These are phyloP conservation scores for Hymenoscyphus linearis DNA, from an alignment of 2,329 filamentous ascomycete species.

Conservation along the genomic window DNA sequence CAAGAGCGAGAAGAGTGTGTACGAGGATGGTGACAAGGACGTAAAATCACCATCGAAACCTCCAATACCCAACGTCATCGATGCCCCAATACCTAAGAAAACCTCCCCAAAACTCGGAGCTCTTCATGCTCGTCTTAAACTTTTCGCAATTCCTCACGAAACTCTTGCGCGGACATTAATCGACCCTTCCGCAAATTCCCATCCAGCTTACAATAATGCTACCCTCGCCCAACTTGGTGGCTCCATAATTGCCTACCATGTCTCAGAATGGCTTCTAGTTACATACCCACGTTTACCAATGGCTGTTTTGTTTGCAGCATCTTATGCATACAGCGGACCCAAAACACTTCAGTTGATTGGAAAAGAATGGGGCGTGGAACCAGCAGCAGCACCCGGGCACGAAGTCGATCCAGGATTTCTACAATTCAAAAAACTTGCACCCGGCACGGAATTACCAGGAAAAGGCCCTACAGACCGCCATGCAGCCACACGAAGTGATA, in stretches of 20 bases:
- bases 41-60: conserved; percentile 2
- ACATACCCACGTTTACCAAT: conserved; percentile 88
- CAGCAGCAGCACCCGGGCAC: conserved; percentile 76
- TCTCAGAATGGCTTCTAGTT: conserved; percentile 80
- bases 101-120: conserved; percentile 90
- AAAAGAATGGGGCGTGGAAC: conserved; percentile 86
- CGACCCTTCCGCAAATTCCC: conserved; percentile 75
- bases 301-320: conserved; percentile 77
- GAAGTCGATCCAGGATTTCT: conserved; percentile 90
- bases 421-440: conserved; percentile 59
- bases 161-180: conserved; percentile 83
- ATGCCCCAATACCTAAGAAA: conserved; percentile 65
- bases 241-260: conserved; percentile 82
- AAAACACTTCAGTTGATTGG: conserved; percentile 69
- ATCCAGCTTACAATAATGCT: conserved; percentile 81
- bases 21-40: conserved; percentile 23
- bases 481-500: conserved; percentile 42
- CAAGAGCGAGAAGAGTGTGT: conserved; percentile 19
- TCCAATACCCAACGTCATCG: conserved; percentile 37
- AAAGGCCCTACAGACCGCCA: conserved; percentile 41
- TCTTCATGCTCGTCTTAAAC: conserved; percentile 80
- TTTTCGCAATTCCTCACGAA: conserved; percentile 78
- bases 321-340: conserved; percentile 77
- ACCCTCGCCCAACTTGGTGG: conserved; percentile 76
- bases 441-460: conserved; percentile 39